Base-by-base conservation (phyloP, 768 basidiomycete genomes). In the Lentinula edodes region DNA sequence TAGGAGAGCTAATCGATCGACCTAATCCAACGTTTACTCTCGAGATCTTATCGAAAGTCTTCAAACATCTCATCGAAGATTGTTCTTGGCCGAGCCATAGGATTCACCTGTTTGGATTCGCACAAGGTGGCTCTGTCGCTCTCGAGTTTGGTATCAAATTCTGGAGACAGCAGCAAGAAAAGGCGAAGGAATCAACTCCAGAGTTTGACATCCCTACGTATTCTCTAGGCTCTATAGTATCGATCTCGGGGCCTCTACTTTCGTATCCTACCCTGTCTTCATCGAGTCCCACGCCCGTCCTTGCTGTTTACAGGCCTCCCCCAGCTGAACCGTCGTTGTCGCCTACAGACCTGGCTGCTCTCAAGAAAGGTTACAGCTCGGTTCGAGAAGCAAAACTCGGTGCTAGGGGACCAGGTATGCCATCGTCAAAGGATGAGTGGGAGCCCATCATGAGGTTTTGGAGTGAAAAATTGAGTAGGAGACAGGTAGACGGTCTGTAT, bases 71-170 rank as follows among this genome's bases (percentile, higher is more conserved):
- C 56, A 76, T 76, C 16, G 66, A 72, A 5, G 81, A 83, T 43
- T 90, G 87, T 67, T 64, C 72, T 0, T 97, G 93, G 94, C 76
- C 85, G 6, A 66, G 79, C 0, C 61, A 82, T 9, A 77, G 81
- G n/a, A 88, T 97, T 43, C 94, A 97, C 69, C 69, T 94, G 51
- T 90, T 95, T 61, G 94, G 94, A 2, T 97, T 92, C 64, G 90
- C 83, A 0, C 94, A 97, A 71, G 94, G 94, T 0, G 95, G 91
- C 0, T 87, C 80, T 18, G 82, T 93, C 38, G 91, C 86, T 1
- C 80, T 78, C 2, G 93, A 97, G 72, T 77, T 84, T 57, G 82
- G 81, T 0, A 67, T 92, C 6, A 67, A 73, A 38, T 81, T 78
- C 74, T 89, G 86, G 83, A 84, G 75, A 64, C 58, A 10, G 41